Evolutionary conservation across 345 rosid genomes (phyloP), one percentile per base, ranked within the genome.

Genomic region (Eucalyptus marginata): DNA sequence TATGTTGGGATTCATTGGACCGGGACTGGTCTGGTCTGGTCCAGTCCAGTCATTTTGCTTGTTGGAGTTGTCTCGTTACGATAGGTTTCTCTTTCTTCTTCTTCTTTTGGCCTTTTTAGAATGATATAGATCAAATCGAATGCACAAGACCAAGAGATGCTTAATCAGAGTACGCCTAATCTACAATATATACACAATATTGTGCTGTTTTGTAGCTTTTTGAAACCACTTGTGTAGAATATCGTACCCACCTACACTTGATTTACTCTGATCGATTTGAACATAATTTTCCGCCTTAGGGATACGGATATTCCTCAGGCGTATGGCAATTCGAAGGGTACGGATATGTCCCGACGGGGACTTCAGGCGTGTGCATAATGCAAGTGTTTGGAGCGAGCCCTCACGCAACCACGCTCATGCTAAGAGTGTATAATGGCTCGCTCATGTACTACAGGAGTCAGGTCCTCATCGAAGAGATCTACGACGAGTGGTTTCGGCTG

Each of bases 281-380:
- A 40, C 81, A 8, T 9, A 46, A 71, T 71, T 71, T 43, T 58
- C 6, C 31, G 2, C 22, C 15, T 8, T 14, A 92, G 92, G 93
- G 95, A 31, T 91, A 91, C 56, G 87, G 80, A 62, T 92, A 91
- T 87, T 89, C 92, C 5, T 92, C 93, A 0, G 91, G 92, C 13
- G 89, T 90, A 5, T 91, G 95, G 95, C 93, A 92, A 62, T 92
- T 93, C 51, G 92, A 93, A 90, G 93, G 92, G 16, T 66, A 90
- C 3, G 95, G 92, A 6, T 92, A 91, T 40, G 93, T 92, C 51
- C 93, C 95, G 2, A 10, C 18, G 1, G 92, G 93, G 4, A 92
- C 93, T 27, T 87, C 93, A 0, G 93, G 93, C 10, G 93, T 91
- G 20, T 88, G 89, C 89, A 88, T 92, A 13, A 90, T 93, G 90